phyloP scores from a whole-genome alignment of 2,329 filamentous ascomycete species.

The Diaporthe citrichinensis region DNA sequence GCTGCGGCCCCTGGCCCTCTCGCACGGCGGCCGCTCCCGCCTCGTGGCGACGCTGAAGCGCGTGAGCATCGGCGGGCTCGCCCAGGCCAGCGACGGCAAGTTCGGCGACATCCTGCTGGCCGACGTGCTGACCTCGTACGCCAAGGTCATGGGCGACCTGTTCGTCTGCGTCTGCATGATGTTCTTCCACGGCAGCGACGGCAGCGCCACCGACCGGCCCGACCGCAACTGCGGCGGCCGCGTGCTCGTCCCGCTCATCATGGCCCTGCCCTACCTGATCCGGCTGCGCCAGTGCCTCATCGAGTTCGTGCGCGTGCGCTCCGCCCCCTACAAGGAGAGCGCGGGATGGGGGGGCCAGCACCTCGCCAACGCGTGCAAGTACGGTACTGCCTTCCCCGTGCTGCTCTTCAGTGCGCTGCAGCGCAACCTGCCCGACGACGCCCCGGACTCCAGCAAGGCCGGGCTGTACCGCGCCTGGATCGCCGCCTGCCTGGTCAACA shows the following conservation, averaged over 20 bases:
- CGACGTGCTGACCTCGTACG: constrained; percentile 94
- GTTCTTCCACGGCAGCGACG: constrained; percentile 75
- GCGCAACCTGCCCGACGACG: constrained; percentile 66
- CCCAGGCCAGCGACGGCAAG: constrained; percentile 88
- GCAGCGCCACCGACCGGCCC: constrained; percentile 83
- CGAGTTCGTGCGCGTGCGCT: constrained; percentile 82
- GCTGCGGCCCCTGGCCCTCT: constrained; percentile 72
- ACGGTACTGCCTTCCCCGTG: constrained; percentile 93
- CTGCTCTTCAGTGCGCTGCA: constrained; percentile 84
- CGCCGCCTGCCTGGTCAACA: constrained; percentile 83
- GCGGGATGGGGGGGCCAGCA: constrained; percentile 87
- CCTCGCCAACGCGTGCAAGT: constrained; percentile 94
- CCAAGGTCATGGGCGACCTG: constrained; percentile 90
- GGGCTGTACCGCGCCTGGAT: constrained; percentile 75
- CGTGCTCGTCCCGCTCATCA: constrained; percentile 85
- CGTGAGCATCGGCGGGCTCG: constrained; percentile 87
- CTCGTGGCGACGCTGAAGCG: constrained; percentile 83
- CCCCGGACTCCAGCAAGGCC: constrained; percentile 55
- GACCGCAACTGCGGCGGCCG: constrained; percentile 86
- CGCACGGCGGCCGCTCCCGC: constrained; percentile 79
- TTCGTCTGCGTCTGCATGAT: constrained; percentile 91
- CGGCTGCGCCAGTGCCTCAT: constrained; percentile 93
- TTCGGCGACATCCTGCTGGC: constrained; percentile 95
- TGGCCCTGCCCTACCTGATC: constrained; percentile 86
- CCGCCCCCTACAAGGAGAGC: constrained; percentile 67